phyloP scores from a whole-genome alignment of 768 basidiomycete genomes.

The Rhodocollybia butyracea region DNA sequence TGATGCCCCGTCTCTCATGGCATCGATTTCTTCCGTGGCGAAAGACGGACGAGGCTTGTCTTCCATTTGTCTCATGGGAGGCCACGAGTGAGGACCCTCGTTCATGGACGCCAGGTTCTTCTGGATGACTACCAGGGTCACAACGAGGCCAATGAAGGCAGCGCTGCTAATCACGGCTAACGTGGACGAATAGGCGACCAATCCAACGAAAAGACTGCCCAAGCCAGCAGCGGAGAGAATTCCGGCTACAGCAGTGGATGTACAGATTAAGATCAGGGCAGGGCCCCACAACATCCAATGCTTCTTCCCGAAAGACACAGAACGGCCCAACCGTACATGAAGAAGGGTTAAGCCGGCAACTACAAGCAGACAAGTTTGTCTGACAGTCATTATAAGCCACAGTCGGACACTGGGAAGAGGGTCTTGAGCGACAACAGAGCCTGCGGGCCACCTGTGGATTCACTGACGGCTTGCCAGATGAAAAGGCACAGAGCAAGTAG shows the following conservation, averaged over 20 bases:
- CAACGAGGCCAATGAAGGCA: slow-evolving; percentile 56
- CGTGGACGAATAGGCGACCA: slow-evolving; percentile 53
- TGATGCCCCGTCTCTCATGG: slow-evolving; percentile 70
- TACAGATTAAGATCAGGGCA: slow-evolving; percentile 46
- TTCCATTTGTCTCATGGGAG: slow-evolving; percentile 48
- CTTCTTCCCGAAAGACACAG: slow-evolving; percentile 63
- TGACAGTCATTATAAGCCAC: slow-evolving; percentile 66
- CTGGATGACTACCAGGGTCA: slow-evolving; percentile 62
- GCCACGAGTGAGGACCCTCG: slow-evolving; percentile 56
- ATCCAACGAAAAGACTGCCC: slow-evolving; percentile 54
- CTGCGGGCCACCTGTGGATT: slow-evolving; percentile 47
- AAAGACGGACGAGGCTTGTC: slow-evolving; percentile 62
- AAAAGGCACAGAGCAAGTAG: slow-evolving; percentile 59
- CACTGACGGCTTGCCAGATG: slow-evolving; percentile 60
- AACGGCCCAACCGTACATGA: slow-evolving; percentile 66
- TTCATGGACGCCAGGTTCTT: slow-evolving; percentile 57
- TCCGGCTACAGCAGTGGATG: slow-evolving; percentile 58
- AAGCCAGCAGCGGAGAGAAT: slow-evolving; percentile 53
- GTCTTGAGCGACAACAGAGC: slow-evolving; percentile 41
- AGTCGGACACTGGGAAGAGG: slow-evolving; percentile 54
- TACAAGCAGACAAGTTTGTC: slow-evolving; percentile 67
- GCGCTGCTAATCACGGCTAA: slow-evolving; percentile 50
- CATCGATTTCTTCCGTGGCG: slow-evolving; percentile 69
- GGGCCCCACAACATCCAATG: slow-evolving; percentile 79
- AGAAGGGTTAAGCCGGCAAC: slow-evolving; percentile 59